Base-by-base conservation (phyloP, 2,329 filamentous ascomycete genomes). In the Phaeosphaeria sp. region DNA sequence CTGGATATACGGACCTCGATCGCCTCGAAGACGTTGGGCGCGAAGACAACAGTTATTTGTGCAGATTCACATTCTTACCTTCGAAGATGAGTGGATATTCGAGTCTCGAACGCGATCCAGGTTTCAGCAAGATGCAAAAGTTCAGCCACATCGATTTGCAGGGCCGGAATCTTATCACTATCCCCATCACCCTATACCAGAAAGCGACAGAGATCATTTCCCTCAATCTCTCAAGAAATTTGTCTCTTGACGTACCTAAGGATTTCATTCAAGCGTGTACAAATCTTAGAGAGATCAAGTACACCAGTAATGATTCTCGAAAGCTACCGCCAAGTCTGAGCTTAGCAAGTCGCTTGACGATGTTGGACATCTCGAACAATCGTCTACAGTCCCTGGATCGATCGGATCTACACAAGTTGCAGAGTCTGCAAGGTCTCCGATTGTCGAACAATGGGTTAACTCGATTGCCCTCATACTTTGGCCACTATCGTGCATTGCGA, bases 31-130 rank as follows among this genome's bases (percentile, higher is more conserved):
- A 98, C 61, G 87, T 99, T 51, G 95, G 95, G 25, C 88, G 95
- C 56, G 95, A 99, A 77, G 95, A 99, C 80, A 97, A 98, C 77
- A 96, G 93, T 74, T 99, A 98, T 69, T 85, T 99, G 13, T 96
- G 93, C 74, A 91, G 95, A 6, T 98, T 99, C 79, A 92, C 95
- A 58, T 99, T 99, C 77, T 82, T 97, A 57, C 93, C 94, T 17
- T 90, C 91, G 20, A 91, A 94, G 70, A 90, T 97, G 75, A 93
- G 89, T 74, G 92, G 93, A 49, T 93, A 81, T 63, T 81, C 89
- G 44, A 87, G 85, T 59, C 82, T 91, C 22, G 90, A 93, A 64
- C 83, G 84, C 63, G 94, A 98, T 69, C 86, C 93, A 49, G 91
- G 90, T 24, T 87, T 96, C 63, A 88, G 86, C 72, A 93, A 92